phyloP scores from a whole-genome alignment of 441 rosid species.

The Lagerstroemia fauriei region DNA sequence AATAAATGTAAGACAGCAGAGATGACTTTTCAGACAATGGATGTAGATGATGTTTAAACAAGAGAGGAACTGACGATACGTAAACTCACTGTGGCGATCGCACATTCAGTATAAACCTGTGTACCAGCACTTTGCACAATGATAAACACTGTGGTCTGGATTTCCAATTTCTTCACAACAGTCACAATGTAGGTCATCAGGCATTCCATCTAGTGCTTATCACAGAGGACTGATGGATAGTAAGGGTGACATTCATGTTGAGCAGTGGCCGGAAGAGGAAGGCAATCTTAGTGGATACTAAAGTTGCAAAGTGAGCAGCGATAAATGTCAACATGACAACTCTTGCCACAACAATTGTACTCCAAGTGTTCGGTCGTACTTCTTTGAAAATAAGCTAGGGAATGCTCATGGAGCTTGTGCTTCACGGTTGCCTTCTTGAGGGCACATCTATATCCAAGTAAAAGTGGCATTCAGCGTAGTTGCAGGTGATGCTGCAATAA shows the following conservation, averaged over 20 bases:
- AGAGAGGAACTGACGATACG: background rate
- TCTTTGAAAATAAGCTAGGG: background rate
- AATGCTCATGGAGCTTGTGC: background rate
- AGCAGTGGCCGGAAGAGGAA: background rate
- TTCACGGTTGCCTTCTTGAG: background rate
- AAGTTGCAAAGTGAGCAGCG: background rate
- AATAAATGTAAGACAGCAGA: too few species aligned
- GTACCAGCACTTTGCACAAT: background rate
- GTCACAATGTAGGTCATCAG: background rate
- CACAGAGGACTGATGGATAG: background rate
- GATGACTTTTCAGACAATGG: background rate
- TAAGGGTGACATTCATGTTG: background rate
- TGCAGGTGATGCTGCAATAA: background rate
- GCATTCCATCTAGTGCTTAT: background rate
- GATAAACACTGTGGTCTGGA: constrained; percentile 5
- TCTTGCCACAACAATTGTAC: background rate
- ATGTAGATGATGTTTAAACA: too few species aligned
- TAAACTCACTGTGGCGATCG: background rate
- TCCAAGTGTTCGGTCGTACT: background rate
- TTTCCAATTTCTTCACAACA: background rate
- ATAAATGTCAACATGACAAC: constrained; percentile 1
- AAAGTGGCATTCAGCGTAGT: background rate
- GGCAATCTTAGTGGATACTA: constrained; percentile 7
- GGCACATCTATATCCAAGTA: background rate
- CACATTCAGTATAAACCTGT: constrained; percentile 8